Conservation (phyloP, 768 basidiomycete species). For the Boletellus emodensis region DNA sequence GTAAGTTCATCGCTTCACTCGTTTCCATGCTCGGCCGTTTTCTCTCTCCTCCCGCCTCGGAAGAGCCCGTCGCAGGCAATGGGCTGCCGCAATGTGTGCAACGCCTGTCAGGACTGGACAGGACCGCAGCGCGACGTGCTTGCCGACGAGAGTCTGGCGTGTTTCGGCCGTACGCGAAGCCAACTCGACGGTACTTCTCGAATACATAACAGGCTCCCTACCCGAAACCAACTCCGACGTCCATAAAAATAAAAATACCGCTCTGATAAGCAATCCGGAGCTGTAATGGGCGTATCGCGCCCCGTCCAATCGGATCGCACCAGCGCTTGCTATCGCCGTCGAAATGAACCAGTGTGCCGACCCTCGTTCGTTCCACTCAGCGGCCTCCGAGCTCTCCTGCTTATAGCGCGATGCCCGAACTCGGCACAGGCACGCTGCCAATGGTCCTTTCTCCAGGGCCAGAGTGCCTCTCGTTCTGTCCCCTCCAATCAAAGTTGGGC, state of each 20-base stretch:
- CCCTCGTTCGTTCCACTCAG: too few species aligned
- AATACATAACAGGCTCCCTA: not conserved
- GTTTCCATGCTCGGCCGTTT: slow-evolving; percentile 5
- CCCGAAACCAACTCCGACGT: slow-evolving; percentile 2
- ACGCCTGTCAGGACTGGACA: not conserved
- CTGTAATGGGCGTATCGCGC: not conserved
- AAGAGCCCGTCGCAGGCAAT: too few species aligned
- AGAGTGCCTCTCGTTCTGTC: not conserved
- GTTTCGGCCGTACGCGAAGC: not conserved
- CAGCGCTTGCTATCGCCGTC: slow-evolving; percentile 3
- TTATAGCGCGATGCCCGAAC: too few species aligned
- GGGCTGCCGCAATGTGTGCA: too few species aligned
- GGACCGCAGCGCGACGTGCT: not conserved
- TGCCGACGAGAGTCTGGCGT: not conserved
- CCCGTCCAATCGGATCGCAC: slow-evolving; percentile 2
- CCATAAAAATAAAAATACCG: not conserved
- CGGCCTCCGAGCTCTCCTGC: too few species aligned
- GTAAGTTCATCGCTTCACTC: slow-evolving; percentile 3
- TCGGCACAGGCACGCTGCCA: not conserved
- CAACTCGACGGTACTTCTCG: not conserved
- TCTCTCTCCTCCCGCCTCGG: too few species aligned
- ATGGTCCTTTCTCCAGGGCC: not conserved
- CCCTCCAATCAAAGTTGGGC: not conserved
- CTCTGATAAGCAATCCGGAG: not conserved
- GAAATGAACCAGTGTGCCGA: slow-evolving; percentile 8